phyloP scores from a whole-genome alignment of 2,329 filamentous ascomycete genomes.

The Harringtonia lauricola region DNA sequence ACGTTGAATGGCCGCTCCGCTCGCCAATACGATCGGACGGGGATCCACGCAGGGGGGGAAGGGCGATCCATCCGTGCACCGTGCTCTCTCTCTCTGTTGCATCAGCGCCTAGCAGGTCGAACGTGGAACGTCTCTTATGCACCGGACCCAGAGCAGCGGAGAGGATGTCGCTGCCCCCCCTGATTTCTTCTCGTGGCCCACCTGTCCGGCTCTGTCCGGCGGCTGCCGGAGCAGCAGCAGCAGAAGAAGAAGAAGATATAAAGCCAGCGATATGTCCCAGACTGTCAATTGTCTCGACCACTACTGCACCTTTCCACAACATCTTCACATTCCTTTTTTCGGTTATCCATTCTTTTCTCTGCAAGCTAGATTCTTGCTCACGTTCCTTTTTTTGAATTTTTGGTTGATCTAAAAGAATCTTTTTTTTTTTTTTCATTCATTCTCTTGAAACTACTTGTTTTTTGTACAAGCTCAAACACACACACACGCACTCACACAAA shows the following conservation, averaged over 20 bases:
- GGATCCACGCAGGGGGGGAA: neutral
- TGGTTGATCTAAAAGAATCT: neutral
- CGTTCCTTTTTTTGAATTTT: too few relatives aligned
- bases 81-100: too few relatives aligned
- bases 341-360: constrained; percentile 14
- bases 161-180: neutral
- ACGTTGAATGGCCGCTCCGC: neutral
- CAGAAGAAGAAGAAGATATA: neutral
- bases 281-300: neutral
- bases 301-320: neutral
- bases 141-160: too few relatives aligned
- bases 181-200: neutral
- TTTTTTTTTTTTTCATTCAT: too few relatives aligned
- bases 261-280: neutral
- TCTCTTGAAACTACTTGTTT: neutral
- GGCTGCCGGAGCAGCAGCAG: neutral
- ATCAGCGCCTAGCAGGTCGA: too few relatives aligned
- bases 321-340: constrained; percentile 10
- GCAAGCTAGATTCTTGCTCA: constrained; percentile 1
- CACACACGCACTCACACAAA: too few relatives aligned
- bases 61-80: neutral
- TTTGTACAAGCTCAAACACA: too few relatives aligned
- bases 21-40: too few relatives aligned
- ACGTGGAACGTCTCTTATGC: too few relatives aligned
- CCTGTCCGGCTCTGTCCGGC: neutral